Evolutionary conservation across 345 rosid genomes (phyloP).

Genomic region (Dovyalis caffra): DNA sequence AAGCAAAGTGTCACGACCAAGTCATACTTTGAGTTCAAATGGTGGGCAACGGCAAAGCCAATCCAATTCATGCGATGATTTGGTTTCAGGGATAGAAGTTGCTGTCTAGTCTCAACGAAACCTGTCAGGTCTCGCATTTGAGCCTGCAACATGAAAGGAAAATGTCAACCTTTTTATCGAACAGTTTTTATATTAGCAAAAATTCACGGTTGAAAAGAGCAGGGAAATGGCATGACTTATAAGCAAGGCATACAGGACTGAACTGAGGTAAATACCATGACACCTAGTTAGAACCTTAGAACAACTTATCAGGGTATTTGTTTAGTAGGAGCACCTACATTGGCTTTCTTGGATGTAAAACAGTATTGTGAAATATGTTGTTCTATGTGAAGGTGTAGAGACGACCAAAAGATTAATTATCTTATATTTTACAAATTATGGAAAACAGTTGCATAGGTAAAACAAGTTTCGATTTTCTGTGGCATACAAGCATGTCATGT

Average conservation of each 20-base stretch:
- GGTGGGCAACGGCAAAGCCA: slow-evolving; percentile 98
- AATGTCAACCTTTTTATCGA: background rate
- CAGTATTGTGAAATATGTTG: background rate
- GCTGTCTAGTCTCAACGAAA: slow-evolving; percentile 96
- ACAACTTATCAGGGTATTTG: background rate
- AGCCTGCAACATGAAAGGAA: slow-evolving; percentile 55
- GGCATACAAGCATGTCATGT: background rate
- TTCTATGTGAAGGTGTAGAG: background rate
- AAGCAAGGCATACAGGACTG: too few relatives aligned
- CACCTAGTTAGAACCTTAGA: background rate
- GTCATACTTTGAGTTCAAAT: slow-evolving; percentile 77
- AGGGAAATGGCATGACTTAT: background rate
- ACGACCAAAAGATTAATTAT: background rate
- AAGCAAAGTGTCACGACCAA: slow-evolving; percentile 18
- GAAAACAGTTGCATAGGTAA: background rate
- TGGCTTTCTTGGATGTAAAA: background rate
- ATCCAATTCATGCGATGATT: slow-evolving; percentile 99
- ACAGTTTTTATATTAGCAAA: background rate
- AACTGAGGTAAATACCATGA: background rate
- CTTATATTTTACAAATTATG: background rate
- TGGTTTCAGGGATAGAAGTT: slow-evolving; percentile 87
- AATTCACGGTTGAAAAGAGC: background rate
- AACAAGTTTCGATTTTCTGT: background rate
- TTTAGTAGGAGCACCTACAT: background rate
- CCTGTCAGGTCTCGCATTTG: slow-evolving; percentile 98